Evolutionary conservation across 2,329 filamentous ascomycete species (phyloP), one percentile per base, ranked within the genome.

Genomic region (Aspergillus hortae): DNA sequence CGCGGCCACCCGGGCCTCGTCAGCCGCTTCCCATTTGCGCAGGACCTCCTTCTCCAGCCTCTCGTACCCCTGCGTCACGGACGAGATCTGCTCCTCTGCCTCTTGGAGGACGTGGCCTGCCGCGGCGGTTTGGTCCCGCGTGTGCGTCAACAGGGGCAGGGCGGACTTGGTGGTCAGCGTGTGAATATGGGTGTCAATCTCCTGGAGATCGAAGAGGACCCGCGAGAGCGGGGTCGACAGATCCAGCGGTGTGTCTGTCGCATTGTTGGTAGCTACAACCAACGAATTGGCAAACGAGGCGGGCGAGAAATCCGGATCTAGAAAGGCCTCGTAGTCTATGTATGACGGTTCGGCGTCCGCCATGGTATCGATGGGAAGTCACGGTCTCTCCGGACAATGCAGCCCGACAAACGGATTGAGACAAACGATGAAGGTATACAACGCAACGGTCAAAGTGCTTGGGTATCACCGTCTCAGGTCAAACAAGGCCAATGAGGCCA

Each of bases 131-230:
- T 94, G 89, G 41, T 83, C 76, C 54, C 85, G 80, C 3, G 92
- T 95, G 70, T 96, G 82, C 27, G 85, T 77, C 17, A 99, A 81
- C 25, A 99, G 79, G 0, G 91, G 89, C 0, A 92, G 76, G 2
- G 94, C 91, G 25, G 87, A 89, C 57, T 88, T 86, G 2, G 91
- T 94, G 5, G 92, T 95, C 38, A 97, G 81, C 3, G 84, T 82
- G 70, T 99, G 90, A 57, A 99, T 96, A 68, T 95, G 91, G 0
- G 92, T 95, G 73, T 97, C 92, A 59, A 99, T 88, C 73, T 97
- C 94, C 68, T 97, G 94, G 3, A 94, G 87, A 72, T 99, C 94
- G 73, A 99, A 99, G 6, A 97, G 84, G 4, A 96, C 92, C 49
- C 90, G 85, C 4, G 92, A 96, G 44, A 99, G 81, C 2, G 94